A percentile compares a stretch with the other conserved stretches of the same genome.
phyloP scores from a whole-genome alignment of 139 green algal species.

The Chlamydomonas sp. region DNA sequence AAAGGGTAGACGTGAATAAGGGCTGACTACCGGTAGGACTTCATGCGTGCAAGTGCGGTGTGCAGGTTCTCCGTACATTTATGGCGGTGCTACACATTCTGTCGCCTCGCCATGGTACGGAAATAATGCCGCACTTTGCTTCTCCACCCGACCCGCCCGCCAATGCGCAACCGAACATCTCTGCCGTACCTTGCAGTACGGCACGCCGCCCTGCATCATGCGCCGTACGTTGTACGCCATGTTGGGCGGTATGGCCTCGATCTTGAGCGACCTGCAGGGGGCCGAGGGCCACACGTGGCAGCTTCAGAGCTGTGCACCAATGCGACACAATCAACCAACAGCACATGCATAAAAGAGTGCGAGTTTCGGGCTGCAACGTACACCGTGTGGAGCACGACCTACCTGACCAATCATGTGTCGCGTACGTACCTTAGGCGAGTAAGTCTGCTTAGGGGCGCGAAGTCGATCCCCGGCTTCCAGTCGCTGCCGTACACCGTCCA shows the following conservation, averaged over 20 bases:
- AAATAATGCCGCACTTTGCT: too few relatives aligned
- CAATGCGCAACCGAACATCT: not conserved
- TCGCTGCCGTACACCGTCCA: constrained; percentile 36
- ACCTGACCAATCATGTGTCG: not conserved
- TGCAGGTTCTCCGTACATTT: too few relatives aligned
- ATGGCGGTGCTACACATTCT: too few relatives aligned
- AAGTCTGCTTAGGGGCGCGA: not conserved
- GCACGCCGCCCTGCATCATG: constrained; percentile 16
- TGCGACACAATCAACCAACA: not conserved
- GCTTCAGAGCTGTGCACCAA: not conserved
- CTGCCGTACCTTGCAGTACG: constrained; percentile 32
- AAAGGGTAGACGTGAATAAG: too few relatives aligned
- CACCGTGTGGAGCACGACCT: too few relatives aligned
- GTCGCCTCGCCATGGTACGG: too few relatives aligned
- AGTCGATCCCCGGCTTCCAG: not conserved
- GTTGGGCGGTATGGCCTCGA: constrained; percentile 17
- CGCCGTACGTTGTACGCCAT: constrained; percentile 6
- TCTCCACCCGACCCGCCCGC: too few relatives aligned
- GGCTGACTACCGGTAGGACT: too few relatives aligned
- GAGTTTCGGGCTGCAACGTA: too few relatives aligned
- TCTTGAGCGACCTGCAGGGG: constrained; percentile 28
- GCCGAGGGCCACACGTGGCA: too few relatives aligned
- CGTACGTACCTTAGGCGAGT: constrained; percentile 5
- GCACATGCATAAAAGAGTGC: not conserved
- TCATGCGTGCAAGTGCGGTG: too few relatives aligned